A percentile compares a stretch with the other conserved stretches of the same genome.
Evolutionary conservation across 176 grass and related monocot genomes (phyloP).

Genomic region (Calamus simplicifolius): DNA sequence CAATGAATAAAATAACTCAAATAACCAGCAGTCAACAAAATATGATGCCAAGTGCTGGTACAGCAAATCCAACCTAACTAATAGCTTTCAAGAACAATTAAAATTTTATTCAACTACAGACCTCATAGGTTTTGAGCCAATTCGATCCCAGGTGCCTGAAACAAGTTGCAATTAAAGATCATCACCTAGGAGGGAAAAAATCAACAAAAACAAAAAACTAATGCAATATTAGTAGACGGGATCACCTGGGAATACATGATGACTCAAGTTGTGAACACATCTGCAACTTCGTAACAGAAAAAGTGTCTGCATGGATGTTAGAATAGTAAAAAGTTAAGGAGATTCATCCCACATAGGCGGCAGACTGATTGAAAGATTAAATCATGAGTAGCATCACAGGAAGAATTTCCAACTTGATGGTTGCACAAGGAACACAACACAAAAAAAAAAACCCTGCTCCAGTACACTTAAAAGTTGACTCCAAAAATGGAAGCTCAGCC

Average conservation of each 20-base stretch:
- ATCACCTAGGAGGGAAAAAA: background rate
- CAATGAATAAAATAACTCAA: too few species aligned
- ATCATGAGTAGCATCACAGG: background rate
- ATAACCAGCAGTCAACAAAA: background rate
- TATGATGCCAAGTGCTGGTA: constrained; percentile 3
- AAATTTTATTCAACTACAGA: constrained; percentile 1
- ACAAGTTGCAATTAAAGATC: constrained; percentile 8
- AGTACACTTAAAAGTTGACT: too few species aligned
- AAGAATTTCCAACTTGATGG: too few species aligned
- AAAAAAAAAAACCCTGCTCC: too few species aligned
- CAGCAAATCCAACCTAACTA: background rate
- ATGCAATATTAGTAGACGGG: background rate
- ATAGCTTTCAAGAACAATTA: background rate
- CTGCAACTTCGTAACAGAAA: constrained; percentile 50
- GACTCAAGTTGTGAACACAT: constrained; percentile 56
- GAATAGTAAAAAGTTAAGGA: background rate
- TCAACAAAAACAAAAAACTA: constrained; percentile 8
- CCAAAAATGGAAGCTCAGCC: too few species aligned
- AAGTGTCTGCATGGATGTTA: constrained; percentile 32
- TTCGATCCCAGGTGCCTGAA: constrained; percentile 19
- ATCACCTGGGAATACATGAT: constrained; percentile 61
- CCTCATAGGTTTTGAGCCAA: constrained; percentile 34
- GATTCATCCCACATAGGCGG: background rate
- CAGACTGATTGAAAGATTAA: background rate
- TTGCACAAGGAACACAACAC: too few species aligned